A percentile compares a stretch with the other conserved stretches of the same genome.
Evolutionary conservation across 306 rosid species (phyloP).

Genomic region (Dalbergia cultrata): DNA sequence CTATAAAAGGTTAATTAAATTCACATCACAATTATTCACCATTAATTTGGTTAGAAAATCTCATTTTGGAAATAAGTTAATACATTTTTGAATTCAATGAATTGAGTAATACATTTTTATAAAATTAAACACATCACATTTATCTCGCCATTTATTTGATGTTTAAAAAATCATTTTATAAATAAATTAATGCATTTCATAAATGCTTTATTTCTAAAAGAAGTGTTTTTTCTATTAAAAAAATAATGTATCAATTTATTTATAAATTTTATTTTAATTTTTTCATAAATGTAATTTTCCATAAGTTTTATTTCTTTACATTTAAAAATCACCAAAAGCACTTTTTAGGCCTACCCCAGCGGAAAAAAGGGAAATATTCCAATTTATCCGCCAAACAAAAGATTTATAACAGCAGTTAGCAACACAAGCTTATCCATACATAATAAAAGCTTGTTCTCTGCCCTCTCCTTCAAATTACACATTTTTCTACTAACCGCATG

Average conservation of each 20-base stretch:
- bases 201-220: neutral
- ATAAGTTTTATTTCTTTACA: neutral
- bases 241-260: neutral
- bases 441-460: neutral
- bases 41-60: too few species aligned
- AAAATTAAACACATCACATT: neutral
- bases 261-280: neutral
- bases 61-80: too few species aligned
- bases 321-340: slow-evolving; percentile 8
- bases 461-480: neutral
- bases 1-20: too few species aligned
- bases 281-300: neutral
- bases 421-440: slow-evolving; percentile 34
- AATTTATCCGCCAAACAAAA: slow-evolving; percentile 37
- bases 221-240: neutral
- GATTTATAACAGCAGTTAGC: neutral
- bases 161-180: neutral
- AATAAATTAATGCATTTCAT: too few species aligned
- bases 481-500: neutral
- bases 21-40: too few species aligned
- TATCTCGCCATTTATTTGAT: neutral
- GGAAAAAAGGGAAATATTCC: neutral
- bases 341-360: neutral
- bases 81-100: too few species aligned
- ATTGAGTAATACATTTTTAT: too few species aligned